phyloP scores from a whole-genome alignment of 2,329 filamentous ascomycete genomes.

The Aspergillus fumigatiaffinis region DNA sequence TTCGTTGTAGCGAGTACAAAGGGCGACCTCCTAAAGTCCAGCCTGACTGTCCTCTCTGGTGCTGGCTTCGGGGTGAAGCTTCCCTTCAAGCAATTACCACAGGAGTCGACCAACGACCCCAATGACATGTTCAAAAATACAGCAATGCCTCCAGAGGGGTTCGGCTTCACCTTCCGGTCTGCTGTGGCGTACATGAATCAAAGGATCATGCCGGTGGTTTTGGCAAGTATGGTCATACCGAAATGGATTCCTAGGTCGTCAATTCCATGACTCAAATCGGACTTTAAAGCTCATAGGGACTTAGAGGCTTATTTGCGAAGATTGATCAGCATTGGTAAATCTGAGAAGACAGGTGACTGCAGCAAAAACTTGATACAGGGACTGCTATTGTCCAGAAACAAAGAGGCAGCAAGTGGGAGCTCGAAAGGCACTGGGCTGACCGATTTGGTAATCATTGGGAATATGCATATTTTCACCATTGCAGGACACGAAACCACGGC shows the following conservation, averaged over 20 bases:
- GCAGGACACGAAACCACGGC: conserved; percentile 53
- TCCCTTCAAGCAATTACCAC: conserved; percentile 11
- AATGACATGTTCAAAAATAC: conserved; percentile 21
- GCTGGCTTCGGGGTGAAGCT: conserved; percentile 33
- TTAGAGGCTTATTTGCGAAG: conserved; percentile 13
- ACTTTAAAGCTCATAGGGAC: conserved; percentile 26
- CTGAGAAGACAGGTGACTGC: conserved; percentile 21
- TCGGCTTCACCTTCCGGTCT: conserved; percentile 18
- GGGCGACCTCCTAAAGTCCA: conserved; percentile 32
- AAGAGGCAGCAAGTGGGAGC: not conserved
- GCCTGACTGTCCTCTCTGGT: conserved; percentile 36
- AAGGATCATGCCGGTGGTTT: conserved; percentile 8
- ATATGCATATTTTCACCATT: conserved; percentile 48
- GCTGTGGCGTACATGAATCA: conserved; percentile 24
- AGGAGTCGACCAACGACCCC: conserved; percentile 13
- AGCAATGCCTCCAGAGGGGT: conserved; percentile 13
- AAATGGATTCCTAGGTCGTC: conserved; percentile 16
- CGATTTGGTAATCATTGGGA: conserved; percentile 46
- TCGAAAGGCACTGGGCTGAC: conserved; percentile 6
- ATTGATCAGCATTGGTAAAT: conserved; percentile 13
- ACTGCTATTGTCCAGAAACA: conserved; percentile 7
- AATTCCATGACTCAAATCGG: conserved; percentile 28
- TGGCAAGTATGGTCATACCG: conserved; percentile 16
- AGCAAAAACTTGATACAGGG: conserved; percentile 14
- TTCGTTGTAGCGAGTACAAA: conserved; percentile 17